phyloP scores from a whole-genome alignment of 2,329 filamentous ascomycete species.

The Aspergillus japonicus region DNA sequence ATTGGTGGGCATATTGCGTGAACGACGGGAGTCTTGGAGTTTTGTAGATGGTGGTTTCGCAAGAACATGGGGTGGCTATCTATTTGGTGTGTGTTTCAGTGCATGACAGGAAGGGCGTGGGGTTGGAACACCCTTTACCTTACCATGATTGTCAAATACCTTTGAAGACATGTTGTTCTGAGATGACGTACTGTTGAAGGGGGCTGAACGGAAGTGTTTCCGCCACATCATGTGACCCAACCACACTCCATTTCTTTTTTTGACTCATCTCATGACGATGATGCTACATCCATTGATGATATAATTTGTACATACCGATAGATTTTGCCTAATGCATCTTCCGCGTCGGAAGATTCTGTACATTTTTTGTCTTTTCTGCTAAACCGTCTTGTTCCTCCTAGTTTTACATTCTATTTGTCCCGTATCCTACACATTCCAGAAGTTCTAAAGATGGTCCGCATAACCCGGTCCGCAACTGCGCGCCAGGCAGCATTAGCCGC shows the following conservation, averaged over 20 bases:
- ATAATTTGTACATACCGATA: not conserved
- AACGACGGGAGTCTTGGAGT: conserved; percentile 23
- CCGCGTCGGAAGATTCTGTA: not conserved
- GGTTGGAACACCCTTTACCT: conserved; percentile 8
- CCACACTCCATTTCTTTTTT: not conserved
- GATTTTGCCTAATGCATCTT: not conserved
- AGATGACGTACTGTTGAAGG: not conserved
- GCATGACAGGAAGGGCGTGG: conserved; percentile 12
- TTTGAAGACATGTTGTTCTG: conserved; percentile 1
- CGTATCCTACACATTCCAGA: not conserved
- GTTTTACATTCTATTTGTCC: not conserved
- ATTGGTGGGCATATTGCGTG: conserved; percentile 10
- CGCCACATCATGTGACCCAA: not conserved
- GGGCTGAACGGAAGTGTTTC: not conserved
- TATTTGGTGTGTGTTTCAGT: conserved; percentile 16
- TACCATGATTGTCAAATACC: conserved; percentile 9
- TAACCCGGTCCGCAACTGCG: conserved; percentile 31
- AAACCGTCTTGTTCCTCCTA: not conserved
- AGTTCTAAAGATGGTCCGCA: conserved; percentile 20
- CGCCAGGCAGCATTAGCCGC: conserved; percentile 21
- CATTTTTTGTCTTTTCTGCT: not conserved
- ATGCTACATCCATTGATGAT: not conserved
- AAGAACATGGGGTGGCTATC: conserved; percentile 17
- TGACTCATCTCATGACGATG: not conserved
- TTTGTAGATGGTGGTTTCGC: conserved; percentile 17